Evolutionary conservation across 495 filamentous ascomycete species (phyloP), one percentile per base, ranked within the genome.

Genomic region (Aspergillus haitiensis): DNA sequence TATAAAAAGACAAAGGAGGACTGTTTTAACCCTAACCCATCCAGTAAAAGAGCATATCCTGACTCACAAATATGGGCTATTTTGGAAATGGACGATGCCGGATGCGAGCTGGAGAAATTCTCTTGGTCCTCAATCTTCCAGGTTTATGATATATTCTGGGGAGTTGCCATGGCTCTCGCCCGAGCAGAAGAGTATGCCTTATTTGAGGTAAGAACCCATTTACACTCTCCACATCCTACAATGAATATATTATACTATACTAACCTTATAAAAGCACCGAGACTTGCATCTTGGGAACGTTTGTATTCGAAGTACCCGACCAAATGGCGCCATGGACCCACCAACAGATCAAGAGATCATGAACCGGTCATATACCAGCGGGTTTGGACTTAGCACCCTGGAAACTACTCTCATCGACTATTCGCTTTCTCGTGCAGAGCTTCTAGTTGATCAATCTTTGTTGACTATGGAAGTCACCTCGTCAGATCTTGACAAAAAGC

Each of bases 251-350:
- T 21, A 27, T 0, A 40, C n/a, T 8, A 11, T 40, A 4, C 9
- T 40, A 11, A 11, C n/a, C 1, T 35, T 2, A 15, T 32, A 40
- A 51, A 15, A 82, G 84, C 92, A 97, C 71, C 86, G 92, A 6
- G 92, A 97, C 72, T 78, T 97, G 12, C 92, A 97, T 70, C 80
- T 92, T 40, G 91, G 90, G 8, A 97, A 97, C 68, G 80, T 97
- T 27, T 97, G 92, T 68, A 84, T 94, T 46, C 77, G 67, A 55
- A 78, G 71, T 58, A 77, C 72, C 33, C 74, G 69, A n/a, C 63
- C 55, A 34, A 72, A 68, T 56, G 64, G 63, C 48, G 73, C 46
- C 62, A 76, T 67, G 71, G 62, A 72, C 55, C 64, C 72, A 46
- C 66, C 75, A 21, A 64, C 72, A 35, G 59, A 70, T 56, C 39